Percentiles rank a stretch among this genome's conserved stretches.
Evolutionary conservation across 2,329 filamentous ascomycete species (phyloP).

Genomic region (Nakataea oryzae): DNA sequence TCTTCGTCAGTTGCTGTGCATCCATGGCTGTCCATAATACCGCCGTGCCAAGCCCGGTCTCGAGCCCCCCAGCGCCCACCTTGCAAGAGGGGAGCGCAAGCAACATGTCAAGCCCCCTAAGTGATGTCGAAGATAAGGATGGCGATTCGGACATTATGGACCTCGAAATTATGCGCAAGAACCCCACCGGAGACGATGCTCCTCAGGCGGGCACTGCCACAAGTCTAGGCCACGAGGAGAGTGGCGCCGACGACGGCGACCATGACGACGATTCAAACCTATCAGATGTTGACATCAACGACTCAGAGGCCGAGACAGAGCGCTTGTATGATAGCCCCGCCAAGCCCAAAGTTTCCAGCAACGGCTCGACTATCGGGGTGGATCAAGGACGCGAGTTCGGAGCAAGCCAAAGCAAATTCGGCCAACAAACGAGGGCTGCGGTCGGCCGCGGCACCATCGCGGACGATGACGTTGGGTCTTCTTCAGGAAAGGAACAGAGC

Average conservation of each 20-base stretch:
- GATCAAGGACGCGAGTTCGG: conserved; percentile 35
- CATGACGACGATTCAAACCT: conserved; percentile 31
- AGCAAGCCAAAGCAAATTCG: conserved; percentile 68
- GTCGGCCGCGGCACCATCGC: conserved; percentile 14
- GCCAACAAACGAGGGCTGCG: conserved; percentile 30
- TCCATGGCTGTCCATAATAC: conserved; percentile 40
- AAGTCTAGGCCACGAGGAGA: conserved; percentile 3
- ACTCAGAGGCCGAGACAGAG: conserved; percentile 88
- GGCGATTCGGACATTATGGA: conserved; percentile 56
- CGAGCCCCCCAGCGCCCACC: conserved; percentile 37
- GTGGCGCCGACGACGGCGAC: conserved; percentile 14
- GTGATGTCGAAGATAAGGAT: conserved; percentile 78
- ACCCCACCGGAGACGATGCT: not conserved
- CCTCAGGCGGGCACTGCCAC: conserved; percentile 4
- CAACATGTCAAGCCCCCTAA: conserved; percentile 79
- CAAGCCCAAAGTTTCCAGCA: conserved; percentile 28
- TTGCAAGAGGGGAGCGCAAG: conserved; percentile 49
- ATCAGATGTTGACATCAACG: conserved; percentile 46
- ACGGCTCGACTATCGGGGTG: not conserved
- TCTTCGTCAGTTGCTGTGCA: not conserved
- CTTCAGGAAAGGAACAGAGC: conserved; percentile 19
- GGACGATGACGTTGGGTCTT: conserved; percentile 24
- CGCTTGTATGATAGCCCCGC: conserved; percentile 82
- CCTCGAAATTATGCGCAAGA: conserved; percentile 20
- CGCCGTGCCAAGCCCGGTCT: conserved; percentile 34